phyloP scores from a whole-genome alignment of 2,329 filamentous ascomycete species.

The Nannizziopsis arthrosporioides region DNA sequence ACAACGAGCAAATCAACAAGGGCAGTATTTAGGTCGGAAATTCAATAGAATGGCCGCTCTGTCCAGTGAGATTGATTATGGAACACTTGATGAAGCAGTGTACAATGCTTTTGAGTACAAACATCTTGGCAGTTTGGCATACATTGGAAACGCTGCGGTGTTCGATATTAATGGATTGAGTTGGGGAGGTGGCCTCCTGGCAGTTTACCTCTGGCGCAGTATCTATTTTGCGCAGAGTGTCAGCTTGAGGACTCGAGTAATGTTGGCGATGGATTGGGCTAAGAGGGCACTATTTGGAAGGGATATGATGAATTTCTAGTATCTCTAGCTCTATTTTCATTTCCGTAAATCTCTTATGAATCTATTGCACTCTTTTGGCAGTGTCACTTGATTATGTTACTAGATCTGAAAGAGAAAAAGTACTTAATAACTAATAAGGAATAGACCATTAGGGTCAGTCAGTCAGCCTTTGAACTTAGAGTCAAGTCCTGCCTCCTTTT shows the following conservation, averaged over 20 bases:
- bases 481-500: too few relatives aligned
- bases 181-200: slow-evolving; percentile 71
- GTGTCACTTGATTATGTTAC: not conserved
- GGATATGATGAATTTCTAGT: slow-evolving; percentile 47
- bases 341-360: not conserved
- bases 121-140: slow-evolving; percentile 83
- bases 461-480: too few relatives aligned
- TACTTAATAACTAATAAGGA: too few relatives aligned
- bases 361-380: not conserved
- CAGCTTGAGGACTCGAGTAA: slow-evolving; percentile 72
- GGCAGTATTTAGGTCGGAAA: slow-evolving; percentile 81
- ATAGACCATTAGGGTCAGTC: too few relatives aligned
- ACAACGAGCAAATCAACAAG: slow-evolving; percentile 92
- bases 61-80: slow-evolving; percentile 72
- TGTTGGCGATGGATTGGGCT: slow-evolving; percentile 98
- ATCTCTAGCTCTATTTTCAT: not conserved
- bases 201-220: slow-evolving; percentile 90
- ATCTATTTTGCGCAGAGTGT: slow-evolving; percentile 98
- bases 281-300: slow-evolving; percentile 90
- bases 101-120: slow-evolving; percentile 93
- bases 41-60: slow-evolving; percentile 81
- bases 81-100: slow-evolving; percentile 79
- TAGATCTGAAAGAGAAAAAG: too few relatives aligned
- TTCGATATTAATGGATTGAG: slow-evolving; percentile 79
- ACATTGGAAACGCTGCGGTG: slow-evolving; percentile 90